Conservation (phyloP, 306 rosid genomes). For the Morella rubra region DNA sequence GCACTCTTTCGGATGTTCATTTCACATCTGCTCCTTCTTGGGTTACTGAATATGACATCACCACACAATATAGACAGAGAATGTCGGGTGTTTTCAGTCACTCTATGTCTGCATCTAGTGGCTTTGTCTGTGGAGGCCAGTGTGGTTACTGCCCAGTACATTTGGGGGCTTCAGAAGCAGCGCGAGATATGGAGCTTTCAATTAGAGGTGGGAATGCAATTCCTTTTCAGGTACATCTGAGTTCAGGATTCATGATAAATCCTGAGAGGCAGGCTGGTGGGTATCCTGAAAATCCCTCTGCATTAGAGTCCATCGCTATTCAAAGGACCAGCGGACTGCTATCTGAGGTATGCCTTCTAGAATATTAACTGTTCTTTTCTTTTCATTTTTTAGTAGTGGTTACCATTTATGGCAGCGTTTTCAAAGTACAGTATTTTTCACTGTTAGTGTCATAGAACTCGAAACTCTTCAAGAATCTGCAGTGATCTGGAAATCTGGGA, state of each 20-base stretch:
- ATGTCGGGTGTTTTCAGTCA: not conserved
- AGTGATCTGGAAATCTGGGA: not conserved
- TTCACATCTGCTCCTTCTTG: constrained; percentile 13
- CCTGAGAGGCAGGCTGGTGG: constrained; percentile 4
- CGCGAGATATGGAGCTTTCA: constrained; percentile 2
- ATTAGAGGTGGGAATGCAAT: not conserved
- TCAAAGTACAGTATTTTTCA: not conserved
- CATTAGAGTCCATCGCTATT: not conserved
- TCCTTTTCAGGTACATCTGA: not conserved
- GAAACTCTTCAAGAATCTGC: not conserved
- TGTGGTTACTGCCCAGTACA: not conserved
- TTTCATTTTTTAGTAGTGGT: not conserved
- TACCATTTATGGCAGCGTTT: not conserved
- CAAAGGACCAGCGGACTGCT: not conserved
- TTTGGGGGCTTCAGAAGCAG: not conserved
- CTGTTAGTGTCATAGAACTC: not conserved
- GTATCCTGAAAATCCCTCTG: not conserved
- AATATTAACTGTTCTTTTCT: not conserved
- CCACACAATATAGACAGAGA: not conserved
- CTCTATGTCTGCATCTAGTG: not conserved
- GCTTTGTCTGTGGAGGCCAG: not conserved
- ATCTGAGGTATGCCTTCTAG: constrained; percentile 14
- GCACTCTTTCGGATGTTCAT: constrained; percentile 1
- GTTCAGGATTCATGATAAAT: not conserved
- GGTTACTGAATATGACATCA: not conserved